Conservation (phyloP, 441 rosid species). For the Manihot esculenta region DNA sequence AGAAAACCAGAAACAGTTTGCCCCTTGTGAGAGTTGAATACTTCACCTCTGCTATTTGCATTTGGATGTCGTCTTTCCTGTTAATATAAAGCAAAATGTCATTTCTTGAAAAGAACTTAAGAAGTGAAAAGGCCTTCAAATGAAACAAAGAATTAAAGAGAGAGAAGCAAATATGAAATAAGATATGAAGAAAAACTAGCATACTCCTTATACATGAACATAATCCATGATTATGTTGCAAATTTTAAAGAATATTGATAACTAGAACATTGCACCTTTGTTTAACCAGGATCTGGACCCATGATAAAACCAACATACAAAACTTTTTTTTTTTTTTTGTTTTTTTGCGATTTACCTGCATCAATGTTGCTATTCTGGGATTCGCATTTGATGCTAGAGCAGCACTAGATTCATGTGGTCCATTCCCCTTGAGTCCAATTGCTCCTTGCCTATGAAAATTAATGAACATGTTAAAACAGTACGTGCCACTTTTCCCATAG, state of each 20-base stretch:
- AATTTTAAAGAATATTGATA: not conserved
- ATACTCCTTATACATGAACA: no score
- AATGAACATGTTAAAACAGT: conserved; percentile 18
- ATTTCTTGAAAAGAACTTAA: not conserved
- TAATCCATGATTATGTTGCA: not conserved
- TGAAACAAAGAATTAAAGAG: not conserved
- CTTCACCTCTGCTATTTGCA: conserved; percentile 46
- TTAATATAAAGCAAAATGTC: conserved; percentile 25
- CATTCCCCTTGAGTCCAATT: conserved; percentile 38
- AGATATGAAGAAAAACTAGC: no score
- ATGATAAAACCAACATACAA: not conserved
- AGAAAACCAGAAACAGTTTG: conserved; percentile 47
- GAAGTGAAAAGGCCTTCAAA: not conserved
- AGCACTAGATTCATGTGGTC: conserved; percentile 36
- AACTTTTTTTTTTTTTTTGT: not conserved
- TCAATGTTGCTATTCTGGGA: conserved; percentile 29
- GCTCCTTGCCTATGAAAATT: conserved; percentile 48
- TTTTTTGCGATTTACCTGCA: conserved; percentile 70
- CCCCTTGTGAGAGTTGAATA: conserved; percentile 38
- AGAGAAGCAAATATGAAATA: no score
- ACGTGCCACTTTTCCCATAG: conserved; percentile 1
- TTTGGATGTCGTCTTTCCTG: conserved; percentile 50
- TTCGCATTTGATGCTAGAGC: conserved; percentile 31
- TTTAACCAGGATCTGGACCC: conserved; percentile 1
- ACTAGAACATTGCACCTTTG: not conserved